These are phyloP conservation scores for Komagataella pastoris DNA, from an alignment of 805 yeast genomes.

Conservation along the genomic window DNA sequence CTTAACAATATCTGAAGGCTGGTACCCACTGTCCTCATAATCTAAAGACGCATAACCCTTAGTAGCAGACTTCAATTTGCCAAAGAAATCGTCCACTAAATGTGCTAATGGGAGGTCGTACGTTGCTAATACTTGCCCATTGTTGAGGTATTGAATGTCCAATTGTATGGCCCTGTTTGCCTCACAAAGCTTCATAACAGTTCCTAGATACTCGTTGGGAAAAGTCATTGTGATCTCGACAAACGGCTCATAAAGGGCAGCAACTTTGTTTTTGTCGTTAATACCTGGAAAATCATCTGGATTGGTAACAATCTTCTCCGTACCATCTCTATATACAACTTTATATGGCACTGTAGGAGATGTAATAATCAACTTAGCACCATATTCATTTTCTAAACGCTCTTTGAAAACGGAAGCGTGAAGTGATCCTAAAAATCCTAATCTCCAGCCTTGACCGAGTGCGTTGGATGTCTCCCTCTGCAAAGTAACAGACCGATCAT, in stretches of 20 bases:
- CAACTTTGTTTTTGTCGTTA: slow-evolving; percentile 23
- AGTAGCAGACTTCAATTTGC: slow-evolving; percentile 79
- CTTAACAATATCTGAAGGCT: slow-evolving; percentile 68
- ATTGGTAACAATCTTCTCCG: slow-evolving; percentile 57
- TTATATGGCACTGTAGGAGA: slow-evolving; percentile 95
- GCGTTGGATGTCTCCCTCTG: slow-evolving; percentile 90
- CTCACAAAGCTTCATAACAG: slow-evolving; percentile 79
- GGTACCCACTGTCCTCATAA: slow-evolving; percentile 88
- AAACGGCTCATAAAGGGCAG: slow-evolving; percentile 65
- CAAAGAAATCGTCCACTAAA: slow-evolving; percentile 90
- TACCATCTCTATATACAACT: slow-evolving; percentile 53
- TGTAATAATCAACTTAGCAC: slow-evolving; percentile 81
- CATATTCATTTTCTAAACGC: slow-evolving; percentile 84
- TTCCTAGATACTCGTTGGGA: slow-evolving; percentile 81
- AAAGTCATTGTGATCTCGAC: slow-evolving; percentile 85
- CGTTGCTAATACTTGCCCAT: slow-evolving; percentile 71
- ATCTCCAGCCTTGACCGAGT: slow-evolving; percentile 94
- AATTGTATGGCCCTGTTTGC: slow-evolving; percentile 72
- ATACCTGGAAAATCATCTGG: slow-evolving; percentile 88
- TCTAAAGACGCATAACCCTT: slow-evolving; percentile 91
- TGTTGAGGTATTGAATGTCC: slow-evolving; percentile 61
- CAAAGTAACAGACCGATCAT: slow-evolving; percentile 83
- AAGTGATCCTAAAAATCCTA: slow-evolving; percentile 86
- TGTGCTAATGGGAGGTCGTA: slow-evolving; percentile 81
- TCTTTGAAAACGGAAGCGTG: slow-evolving; percentile 95